These are phyloP conservation scores for Microascus cirrosus DNA, from an alignment of 2,329 filamentous ascomycete genomes.

Conservation along the genomic window DNA sequence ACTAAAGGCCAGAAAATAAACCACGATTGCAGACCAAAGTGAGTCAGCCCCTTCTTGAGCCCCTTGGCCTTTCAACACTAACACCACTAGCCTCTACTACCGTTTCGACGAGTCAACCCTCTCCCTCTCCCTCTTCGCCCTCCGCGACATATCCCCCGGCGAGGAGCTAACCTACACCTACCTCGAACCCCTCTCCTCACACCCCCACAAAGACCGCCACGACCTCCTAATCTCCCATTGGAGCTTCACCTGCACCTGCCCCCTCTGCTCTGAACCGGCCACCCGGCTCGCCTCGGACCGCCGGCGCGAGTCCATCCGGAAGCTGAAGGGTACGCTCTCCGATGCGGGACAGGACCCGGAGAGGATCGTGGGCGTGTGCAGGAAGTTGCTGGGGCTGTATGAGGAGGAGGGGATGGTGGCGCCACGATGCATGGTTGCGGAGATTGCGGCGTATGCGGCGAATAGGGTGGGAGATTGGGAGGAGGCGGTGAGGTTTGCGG, in stretches of 20 bases:
- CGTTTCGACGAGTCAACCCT: conserved; percentile 6
- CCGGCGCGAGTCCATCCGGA: neutral
- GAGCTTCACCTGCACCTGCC: conserved; percentile 6
- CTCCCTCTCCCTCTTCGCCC: conserved; percentile 3
- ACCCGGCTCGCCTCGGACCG: neutral
- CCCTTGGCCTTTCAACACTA: neutral
- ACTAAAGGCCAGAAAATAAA: conserved; percentile 5
- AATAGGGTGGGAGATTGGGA: conserved; percentile 4
- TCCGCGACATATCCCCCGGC: conserved; percentile 1
- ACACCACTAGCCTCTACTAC: conserved; percentile 3
- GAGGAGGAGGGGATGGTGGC: conserved; percentile 5
- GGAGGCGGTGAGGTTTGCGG: conserved; percentile 1
- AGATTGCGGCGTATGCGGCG: conserved; percentile 6
- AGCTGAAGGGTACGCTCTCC: neutral
- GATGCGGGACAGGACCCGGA: neutral
- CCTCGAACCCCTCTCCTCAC: conserved; percentile 1
- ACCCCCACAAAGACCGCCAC: conserved; percentile 1
- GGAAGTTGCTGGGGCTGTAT: conserved; percentile 1
- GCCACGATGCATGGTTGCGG: neutral
- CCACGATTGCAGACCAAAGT: conserved; percentile 6
- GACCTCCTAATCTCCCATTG: neutral
- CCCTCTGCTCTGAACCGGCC: neutral
- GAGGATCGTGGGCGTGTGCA: neutral
- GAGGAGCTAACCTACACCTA: conserved; percentile 6
- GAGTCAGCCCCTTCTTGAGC: neutral